These are phyloP conservation scores for Pseudocercospora fuligena DNA, from an alignment of 2,329 filamentous ascomycete genomes.

Conservation along the genomic window DNA sequence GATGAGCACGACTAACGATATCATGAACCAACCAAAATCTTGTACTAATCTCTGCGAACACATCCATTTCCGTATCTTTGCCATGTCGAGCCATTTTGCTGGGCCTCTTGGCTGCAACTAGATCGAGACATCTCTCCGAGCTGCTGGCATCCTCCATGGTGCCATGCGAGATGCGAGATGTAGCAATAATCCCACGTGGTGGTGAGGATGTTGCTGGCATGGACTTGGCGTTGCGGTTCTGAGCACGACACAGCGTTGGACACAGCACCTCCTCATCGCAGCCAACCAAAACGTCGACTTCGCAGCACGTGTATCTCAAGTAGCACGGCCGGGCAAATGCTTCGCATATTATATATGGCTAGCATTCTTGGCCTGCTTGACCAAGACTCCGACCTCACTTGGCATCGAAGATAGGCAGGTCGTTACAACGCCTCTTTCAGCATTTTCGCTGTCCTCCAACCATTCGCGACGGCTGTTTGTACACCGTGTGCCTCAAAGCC, in stretches of 20 bases:
- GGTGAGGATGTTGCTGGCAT: neutral
- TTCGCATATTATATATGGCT: slow-evolving; percentile 8
- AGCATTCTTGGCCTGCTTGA: slow-evolving; percentile 13
- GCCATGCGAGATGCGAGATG: neutral
- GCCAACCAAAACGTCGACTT: slow-evolving; percentile 13
- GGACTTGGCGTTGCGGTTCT: slow-evolving; percentile 13
- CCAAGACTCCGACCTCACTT: slow-evolving; percentile 20
- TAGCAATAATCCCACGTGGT: slow-evolving; percentile 10
- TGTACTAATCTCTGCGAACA: neutral
- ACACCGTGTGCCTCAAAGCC: slow-evolving; percentile 18
- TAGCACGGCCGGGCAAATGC: neutral
- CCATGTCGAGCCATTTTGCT: neutral
- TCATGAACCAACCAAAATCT: slow-evolving; percentile 16
- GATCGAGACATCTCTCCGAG: neutral
- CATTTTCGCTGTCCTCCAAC: neutral
- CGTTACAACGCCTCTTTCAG: slow-evolving; percentile 6
- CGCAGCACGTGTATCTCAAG: slow-evolving; percentile 13
- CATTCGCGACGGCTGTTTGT: slow-evolving; percentile 10
- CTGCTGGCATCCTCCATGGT: neutral
- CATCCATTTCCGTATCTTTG: neutral
- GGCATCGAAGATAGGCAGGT: slow-evolving; percentile 22
- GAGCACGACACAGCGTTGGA: slow-evolving; percentile 12
- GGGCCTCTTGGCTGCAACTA: neutral
- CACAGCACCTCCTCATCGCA: neutral
- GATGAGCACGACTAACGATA: slow-evolving; percentile 17